phyloP scores from a whole-genome alignment of 2,329 filamentous ascomycete species.

The Botryotinia narcissicola region DNA sequence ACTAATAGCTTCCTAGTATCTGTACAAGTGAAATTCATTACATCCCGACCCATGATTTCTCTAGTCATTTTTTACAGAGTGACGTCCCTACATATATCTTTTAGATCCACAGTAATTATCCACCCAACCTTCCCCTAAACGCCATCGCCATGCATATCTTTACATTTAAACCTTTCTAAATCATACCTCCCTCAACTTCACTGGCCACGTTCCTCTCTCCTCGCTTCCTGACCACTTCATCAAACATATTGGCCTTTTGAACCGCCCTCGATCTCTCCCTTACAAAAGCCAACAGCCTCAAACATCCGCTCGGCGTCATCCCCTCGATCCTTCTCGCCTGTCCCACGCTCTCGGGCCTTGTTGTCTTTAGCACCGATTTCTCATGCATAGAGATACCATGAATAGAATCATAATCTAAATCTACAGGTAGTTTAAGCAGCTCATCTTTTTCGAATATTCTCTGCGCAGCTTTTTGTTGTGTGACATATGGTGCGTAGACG shows the following conservation, averaged over 20 bases:
- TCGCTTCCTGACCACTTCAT: conserved; percentile 25
- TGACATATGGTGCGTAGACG: conserved; percentile 82
- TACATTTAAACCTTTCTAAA: background rate
- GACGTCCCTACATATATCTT: background rate
- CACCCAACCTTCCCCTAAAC: background rate
- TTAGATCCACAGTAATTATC: background rate
- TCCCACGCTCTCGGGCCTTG: conserved; percentile 78
- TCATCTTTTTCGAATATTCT: conserved; percentile 74
- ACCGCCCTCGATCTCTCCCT: conserved; percentile 23
- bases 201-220: background rate
- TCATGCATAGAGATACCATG: conserved; percentile 78
- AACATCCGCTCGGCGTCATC: conserved; percentile 58
- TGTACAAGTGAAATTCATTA: background rate
- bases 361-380: conserved; percentile 64
- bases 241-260: conserved; percentile 25
- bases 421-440: conserved; percentile 63
- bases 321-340: conserved; percentile 89
- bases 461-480: conserved; percentile 65
- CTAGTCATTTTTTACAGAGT: background rate
- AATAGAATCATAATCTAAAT: conserved; percentile 74
- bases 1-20: background rate
- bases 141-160: conserved; percentile 11
- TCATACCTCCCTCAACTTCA: background rate
- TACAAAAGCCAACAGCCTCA: conserved; percentile 63
- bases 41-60: background rate